phyloP scores from a whole-genome alignment of 2,329 filamentous ascomycete species.

The Aphanocladium album region DNA sequence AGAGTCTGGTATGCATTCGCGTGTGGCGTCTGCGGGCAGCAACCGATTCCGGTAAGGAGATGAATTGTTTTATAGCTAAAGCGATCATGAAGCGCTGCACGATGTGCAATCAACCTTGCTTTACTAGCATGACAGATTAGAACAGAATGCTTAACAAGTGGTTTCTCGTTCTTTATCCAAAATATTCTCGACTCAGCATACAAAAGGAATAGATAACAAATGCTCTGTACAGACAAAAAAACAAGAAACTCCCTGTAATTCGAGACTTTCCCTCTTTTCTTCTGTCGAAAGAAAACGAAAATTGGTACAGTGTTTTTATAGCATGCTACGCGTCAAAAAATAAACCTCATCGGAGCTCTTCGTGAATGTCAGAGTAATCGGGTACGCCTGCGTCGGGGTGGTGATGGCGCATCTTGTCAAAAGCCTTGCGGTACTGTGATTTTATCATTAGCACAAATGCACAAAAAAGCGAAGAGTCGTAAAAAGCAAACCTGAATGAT shows the following conservation, averaged over 20 bases:
- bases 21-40: too few species aligned
- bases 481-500: conserved; percentile 82
- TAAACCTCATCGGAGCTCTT: not conserved
- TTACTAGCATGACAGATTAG: too few species aligned
- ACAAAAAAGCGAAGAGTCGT: conserved; percentile 40
- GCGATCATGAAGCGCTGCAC: too few species aligned
- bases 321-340: not conserved
- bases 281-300: not conserved
- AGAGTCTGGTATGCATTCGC: too few species aligned
- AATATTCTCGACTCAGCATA: too few species aligned
- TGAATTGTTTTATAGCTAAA: too few species aligned
- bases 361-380: not conserved
- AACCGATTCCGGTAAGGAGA: too few species aligned
- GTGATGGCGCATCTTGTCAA: conserved; percentile 11
- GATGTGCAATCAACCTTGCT: too few species aligned
- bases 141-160: too few species aligned
- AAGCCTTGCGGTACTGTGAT: conserved; percentile 12
- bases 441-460: not conserved
- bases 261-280: too few species aligned
- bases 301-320: not conserved
- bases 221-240: not conserved
- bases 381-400: not conserved
- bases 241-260: not conserved
- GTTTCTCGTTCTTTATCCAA: too few species aligned
- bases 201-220: too few species aligned